Conservation (phyloP, 2,329 filamentous ascomycete species). For the Fusarium sacchari region DNA sequence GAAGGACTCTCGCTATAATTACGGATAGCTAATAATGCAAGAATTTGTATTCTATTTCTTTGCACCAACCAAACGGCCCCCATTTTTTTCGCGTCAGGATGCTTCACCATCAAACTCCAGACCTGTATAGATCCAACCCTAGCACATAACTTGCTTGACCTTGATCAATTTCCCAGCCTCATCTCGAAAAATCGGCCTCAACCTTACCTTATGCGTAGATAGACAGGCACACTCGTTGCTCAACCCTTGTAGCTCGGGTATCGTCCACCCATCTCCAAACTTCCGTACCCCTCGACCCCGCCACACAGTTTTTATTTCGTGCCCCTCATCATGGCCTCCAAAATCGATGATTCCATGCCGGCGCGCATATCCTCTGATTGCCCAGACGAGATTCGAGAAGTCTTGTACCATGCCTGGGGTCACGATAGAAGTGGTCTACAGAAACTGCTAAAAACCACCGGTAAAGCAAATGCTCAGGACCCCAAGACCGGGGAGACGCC, state of each 20-base stretch:
- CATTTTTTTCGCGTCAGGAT: neutral
- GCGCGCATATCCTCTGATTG: slow-evolving; percentile 64
- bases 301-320: slow-evolving; percentile 17
- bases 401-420: slow-evolving; percentile 65
- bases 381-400: slow-evolving; percentile 60
- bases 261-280: slow-evolving; percentile 3
- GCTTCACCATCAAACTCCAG: neutral
- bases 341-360: slow-evolving; percentile 61
- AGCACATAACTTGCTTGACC: slow-evolving; percentile 5
- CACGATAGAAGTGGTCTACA: slow-evolving; percentile 74
- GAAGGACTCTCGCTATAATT: neutral
- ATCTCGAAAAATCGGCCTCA: slow-evolving; percentile 5
- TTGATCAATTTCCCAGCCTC: neutral
- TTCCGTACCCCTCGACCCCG: slow-evolving; percentile 30
- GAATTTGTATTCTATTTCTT: neutral
- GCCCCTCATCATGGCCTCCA: slow-evolving; percentile 39
- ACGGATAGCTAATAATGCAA: too few species aligned
- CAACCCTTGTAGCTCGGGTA: slow-evolving; percentile 12
- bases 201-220: neutral
- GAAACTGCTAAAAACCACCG: slow-evolving; percentile 72
- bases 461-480: slow-evolving; percentile 80
- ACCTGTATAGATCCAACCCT: neutral
- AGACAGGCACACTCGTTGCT: slow-evolving; percentile 4
- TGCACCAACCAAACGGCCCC: neutral
- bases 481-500: slow-evolving; percentile 86